Evolutionary conservation across 2,329 filamentous ascomycete genomes (phyloP).

Genomic region (Sporothrix pseudoabietina): DNA sequence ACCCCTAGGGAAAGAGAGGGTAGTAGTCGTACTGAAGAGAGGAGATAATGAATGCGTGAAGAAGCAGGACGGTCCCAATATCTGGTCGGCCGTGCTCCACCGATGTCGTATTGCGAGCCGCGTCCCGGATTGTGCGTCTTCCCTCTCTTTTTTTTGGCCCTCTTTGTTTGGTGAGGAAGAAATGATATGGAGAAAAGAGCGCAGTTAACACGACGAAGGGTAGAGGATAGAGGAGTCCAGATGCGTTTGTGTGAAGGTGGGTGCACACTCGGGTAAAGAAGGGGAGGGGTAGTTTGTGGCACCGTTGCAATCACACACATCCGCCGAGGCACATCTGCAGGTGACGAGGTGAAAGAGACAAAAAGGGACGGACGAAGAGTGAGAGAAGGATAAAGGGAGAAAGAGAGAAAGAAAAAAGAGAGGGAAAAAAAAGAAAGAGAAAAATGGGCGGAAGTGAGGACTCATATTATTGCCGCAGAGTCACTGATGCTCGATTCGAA

Average conservation of each 20-base stretch:
- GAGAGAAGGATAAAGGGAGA: background rate
- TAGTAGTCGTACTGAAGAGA: background rate
- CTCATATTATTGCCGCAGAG: background rate
- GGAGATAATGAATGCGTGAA: background rate
- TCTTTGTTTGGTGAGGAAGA: no score
- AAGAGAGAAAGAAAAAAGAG: background rate
- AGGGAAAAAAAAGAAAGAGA: background rate
- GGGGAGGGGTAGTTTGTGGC: background rate
- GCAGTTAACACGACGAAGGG: background rate
- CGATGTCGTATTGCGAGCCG: slow-evolving; percentile 16
- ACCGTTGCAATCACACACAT: background rate
- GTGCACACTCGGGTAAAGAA: background rate
- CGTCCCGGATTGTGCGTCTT: background rate
- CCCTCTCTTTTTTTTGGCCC: background rate
- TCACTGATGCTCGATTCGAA: background rate
- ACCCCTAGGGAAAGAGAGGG: background rate
- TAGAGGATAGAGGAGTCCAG: background rate
- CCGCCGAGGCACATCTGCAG: background rate
- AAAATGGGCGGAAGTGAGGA: background rate
- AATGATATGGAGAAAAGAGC: background rate
- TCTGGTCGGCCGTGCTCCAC: background rate
- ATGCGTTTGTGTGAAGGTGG: background rate
- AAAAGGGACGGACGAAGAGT: background rate
- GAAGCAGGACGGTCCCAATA: background rate
- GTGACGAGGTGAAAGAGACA: background rate